These are phyloP conservation scores for Populus alba DNA, from an alignment of 345 rosid genomes.

Conservation along the genomic window DNA sequence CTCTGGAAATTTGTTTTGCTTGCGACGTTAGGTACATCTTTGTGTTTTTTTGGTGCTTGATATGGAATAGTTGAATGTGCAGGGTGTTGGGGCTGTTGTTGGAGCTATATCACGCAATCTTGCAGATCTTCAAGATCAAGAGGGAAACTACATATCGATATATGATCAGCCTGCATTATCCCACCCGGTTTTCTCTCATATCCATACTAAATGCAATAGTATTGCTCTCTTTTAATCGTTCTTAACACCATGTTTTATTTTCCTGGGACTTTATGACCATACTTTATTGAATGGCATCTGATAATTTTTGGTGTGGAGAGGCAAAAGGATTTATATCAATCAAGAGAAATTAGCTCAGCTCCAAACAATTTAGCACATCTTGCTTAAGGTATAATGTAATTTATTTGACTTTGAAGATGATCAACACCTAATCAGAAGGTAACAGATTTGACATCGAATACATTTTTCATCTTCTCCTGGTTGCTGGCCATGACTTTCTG, in stretches of 20 bases:
- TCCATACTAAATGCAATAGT: constrained; percentile 12
- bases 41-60: background rate
- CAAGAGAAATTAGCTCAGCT: background rate
- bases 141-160: constrained; percentile 84
- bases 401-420: no score
- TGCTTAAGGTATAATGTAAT: no score
- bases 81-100: constrained; percentile 97
- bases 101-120: constrained; percentile 96
- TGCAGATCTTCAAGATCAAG: constrained; percentile 84
- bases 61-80: constrained; percentile 15
- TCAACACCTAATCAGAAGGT: background rate
- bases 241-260: background rate
- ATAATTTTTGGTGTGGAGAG: background rate
- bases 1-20: background rate
- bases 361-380: no score
- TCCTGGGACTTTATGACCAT: background rate
- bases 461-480: no score
- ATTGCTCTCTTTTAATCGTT: constrained; percentile 9
- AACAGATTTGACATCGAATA: background rate
- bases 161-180: constrained; percentile 84
- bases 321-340: background rate
- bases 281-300: background rate
- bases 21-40: background rate
- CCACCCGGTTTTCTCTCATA: constrained; percentile 53
- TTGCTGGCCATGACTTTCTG: no score